These are phyloP conservation scores for Fusarium buxicola DNA, from an alignment of 2,329 filamentous ascomycete species.

Conservation along the genomic window DNA sequence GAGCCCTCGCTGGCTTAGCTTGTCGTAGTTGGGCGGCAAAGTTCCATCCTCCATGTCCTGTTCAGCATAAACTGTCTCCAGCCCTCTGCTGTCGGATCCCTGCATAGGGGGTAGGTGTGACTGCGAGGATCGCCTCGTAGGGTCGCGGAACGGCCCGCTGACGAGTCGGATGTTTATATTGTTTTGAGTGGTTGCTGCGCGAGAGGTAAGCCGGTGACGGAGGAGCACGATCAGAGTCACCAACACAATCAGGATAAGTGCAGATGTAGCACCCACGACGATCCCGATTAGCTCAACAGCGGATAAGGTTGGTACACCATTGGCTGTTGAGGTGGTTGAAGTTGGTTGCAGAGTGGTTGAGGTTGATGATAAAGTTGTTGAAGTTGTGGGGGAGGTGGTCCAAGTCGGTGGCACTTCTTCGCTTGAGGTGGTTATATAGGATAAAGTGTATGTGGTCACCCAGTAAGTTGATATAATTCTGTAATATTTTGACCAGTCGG, in stretches of 20 bases:
- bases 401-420: background rate
- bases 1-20: background rate
- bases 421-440: background rate
- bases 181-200: background rate
- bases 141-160: slow-evolving; percentile 1
- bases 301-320: background rate
- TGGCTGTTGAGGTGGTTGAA: background rate
- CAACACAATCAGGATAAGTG: background rate
- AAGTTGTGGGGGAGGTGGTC: background rate
- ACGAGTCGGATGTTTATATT: background rate
- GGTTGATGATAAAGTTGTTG: background rate
- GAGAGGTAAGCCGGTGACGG: background rate
- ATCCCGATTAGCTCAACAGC: slow-evolving; percentile 8
- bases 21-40: background rate
- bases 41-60: background rate
- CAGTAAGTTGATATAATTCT: background rate
- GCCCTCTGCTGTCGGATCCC: background rate
- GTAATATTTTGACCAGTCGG: background rate
- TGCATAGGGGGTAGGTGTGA: background rate
- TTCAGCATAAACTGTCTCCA: background rate
- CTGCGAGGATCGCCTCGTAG: background rate
- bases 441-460: background rate
- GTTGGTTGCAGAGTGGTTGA: background rate
- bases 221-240: background rate
- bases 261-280: background rate